Conservation (phyloP, 148 eudicot genomes). For the Silene uniflora region DNA sequence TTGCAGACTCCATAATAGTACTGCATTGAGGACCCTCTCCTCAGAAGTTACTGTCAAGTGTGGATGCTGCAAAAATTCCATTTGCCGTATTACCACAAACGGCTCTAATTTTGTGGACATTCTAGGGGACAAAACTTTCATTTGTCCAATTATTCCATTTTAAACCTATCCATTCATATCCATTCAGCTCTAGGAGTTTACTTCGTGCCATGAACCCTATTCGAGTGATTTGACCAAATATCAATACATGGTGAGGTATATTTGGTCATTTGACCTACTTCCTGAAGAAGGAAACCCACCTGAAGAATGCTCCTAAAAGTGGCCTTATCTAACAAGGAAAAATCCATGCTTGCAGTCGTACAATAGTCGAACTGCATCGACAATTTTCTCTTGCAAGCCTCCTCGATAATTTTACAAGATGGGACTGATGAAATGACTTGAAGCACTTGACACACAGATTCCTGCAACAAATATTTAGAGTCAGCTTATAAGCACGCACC, state of each 20-base stretch:
- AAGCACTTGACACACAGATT: slow-evolving; percentile 73
- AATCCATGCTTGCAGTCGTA: slow-evolving; percentile 79
- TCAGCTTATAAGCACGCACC: slow-evolving; percentile 50
- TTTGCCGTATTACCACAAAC: slow-evolving; percentile 23
- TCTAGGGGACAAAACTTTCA: slow-evolving; percentile 13
- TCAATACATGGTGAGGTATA: slow-evolving; percentile 5
- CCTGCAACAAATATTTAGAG: slow-evolving; percentile 82
- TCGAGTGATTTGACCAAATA: slow-evolving; percentile 3
- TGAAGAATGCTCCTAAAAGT: slow-evolving; percentile 76
- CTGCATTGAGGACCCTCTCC: slow-evolving; percentile 83
- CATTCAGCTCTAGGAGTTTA: slow-evolving; percentile 17
- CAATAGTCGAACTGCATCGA: slow-evolving; percentile 88
- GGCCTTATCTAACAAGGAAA: slow-evolving; percentile 72
- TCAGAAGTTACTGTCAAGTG: slow-evolving; percentile 92
- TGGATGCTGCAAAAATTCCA: slow-evolving; percentile 76
- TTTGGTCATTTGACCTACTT: slow-evolving; percentile 7
- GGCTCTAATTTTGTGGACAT: slow-evolving; percentile 24
- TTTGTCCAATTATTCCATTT: slow-evolving; percentile 6
- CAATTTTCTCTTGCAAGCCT: slow-evolving; percentile 81
- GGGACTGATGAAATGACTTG: slow-evolving; percentile 71
- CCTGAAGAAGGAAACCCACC: slow-evolving; percentile 53
- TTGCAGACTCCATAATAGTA: slow-evolving; percentile 68
- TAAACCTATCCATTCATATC: slow-evolving; percentile 5
- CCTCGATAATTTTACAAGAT: slow-evolving; percentile 85
- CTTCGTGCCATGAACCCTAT: neutral